Base-by-base conservation (phyloP, 495 filamentous ascomycete species). In the Letharia columbiana region DNA sequence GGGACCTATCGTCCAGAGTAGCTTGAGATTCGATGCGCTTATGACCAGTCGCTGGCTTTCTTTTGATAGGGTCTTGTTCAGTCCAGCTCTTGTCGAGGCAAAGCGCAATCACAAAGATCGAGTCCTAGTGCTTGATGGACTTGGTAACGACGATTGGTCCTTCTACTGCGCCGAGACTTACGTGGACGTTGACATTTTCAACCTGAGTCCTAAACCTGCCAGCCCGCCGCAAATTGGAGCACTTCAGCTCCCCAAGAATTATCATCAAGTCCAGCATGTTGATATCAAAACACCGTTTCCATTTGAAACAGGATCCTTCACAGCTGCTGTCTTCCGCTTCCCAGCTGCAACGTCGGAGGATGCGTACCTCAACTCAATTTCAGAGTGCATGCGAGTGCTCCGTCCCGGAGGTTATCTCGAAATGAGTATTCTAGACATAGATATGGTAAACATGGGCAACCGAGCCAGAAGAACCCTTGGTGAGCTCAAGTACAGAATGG, bases 131-230 rank as follows among this genome's bases (percentile, higher is more conserved):
- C 82, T 99, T 50, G 94, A 99, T 75, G 95, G 95, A 15, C 84
- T 98, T 40, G 90, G 88, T 59, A 90, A 87, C 67, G 87, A 94
- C 70, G 95, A 99, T 74, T 99, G 95, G 95, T 96, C 92, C 5
- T 98, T 95, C 77, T 98, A 96, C 74, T 92, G 90, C 60, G 91
- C 94, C 18, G 82, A 96, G 73, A 95, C 92, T 4, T 98, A 98
- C 69, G 90, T 90, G 1, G 82, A 82, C 40, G 89, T 90, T 0
- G 89, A 87, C 28, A 87, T 98, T 66, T 96, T 96, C 80, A 95
- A 91, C 71, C 81, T 93, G 41, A 88, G 85, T 17, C 73, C 23
- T 62, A 75, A 52, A 67, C 67, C 45, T 42, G 60, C 60, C 23
- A 69, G 62, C 45, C 37, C 61, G 40, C 60, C 56, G 71, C 77